Conservation (phyloP, 768 basidiomycete genomes). For the Cystobasidium onofrii region DNA sequence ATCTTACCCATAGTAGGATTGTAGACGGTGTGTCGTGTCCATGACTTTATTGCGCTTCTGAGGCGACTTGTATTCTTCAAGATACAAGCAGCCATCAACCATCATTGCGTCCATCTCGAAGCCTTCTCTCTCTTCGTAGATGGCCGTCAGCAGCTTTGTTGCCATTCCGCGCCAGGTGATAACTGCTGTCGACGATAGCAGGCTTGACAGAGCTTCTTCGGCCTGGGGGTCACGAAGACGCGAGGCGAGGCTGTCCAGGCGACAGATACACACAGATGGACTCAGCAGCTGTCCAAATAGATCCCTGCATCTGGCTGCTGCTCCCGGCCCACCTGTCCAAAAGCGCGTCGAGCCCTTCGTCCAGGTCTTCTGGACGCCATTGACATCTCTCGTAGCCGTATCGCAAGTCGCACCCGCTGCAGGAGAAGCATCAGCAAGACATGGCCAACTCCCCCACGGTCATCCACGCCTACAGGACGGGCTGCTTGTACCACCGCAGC, state of each 20-base stretch:
- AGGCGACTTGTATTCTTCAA: conserved; percentile 38
- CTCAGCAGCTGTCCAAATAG: no score
- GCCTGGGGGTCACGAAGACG: not conserved
- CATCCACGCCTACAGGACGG: not conserved
- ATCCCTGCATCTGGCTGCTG: not conserved
- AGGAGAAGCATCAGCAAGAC: not conserved
- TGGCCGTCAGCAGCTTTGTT: conserved; percentile 77
- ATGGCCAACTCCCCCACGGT: no score
- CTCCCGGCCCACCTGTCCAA: conserved; percentile 33
- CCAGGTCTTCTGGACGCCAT: conserved; percentile 60
- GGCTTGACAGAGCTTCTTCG: conserved; percentile 33
- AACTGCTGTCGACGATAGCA: conserved; percentile 41
- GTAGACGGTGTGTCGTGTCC: conserved; percentile 57
- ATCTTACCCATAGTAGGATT: conserved; percentile 59
- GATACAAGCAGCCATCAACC: conserved; percentile 47
- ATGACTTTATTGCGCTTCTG: conserved; percentile 52
- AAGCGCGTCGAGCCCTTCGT: conserved; percentile 53
- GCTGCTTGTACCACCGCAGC: conserved; percentile 34
- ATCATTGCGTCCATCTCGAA: conserved; percentile 80
- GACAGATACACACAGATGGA: not conserved
- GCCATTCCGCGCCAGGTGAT: conserved; percentile 69
- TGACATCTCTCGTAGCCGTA: conserved; percentile 69
- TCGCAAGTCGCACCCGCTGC: conserved; percentile 50
- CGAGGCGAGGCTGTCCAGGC: not conserved
- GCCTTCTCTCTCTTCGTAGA: conserved; percentile 69